phyloP scores from a whole-genome alignment of 2,329 filamentous ascomycete genomes.

The Tetracladium maxilliforme region DNA sequence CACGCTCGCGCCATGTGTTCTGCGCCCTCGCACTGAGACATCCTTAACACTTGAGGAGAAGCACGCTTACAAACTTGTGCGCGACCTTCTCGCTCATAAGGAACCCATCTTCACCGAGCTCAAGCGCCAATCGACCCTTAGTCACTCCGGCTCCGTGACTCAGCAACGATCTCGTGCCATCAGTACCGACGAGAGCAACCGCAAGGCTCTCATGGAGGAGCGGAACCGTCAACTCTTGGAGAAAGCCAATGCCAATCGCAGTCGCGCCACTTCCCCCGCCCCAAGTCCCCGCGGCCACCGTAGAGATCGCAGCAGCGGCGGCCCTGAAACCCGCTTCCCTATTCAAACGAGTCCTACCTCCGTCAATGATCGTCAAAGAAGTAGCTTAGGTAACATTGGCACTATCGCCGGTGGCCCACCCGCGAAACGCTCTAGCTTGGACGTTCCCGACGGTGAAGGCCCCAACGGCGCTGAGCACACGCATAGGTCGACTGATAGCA shows the following conservation, averaged over 20 bases:
- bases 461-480: no score
- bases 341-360: conserved; percentile 52
- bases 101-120: conserved; percentile 90
- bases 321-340: conserved; percentile 69
- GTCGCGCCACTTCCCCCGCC: conserved; percentile 61
- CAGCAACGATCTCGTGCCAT: conserved; percentile 65
- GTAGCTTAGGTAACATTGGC: conserved; percentile 31
- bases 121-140: conserved; percentile 70
- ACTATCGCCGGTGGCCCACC: conserved; percentile 30
- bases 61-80: conserved; percentile 78
- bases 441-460: conserved; percentile 62
- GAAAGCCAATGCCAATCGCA: conserved; percentile 25
- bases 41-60: conserved; percentile 92
- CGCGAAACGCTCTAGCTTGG: conserved; percentile 55
- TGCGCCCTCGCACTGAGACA: conserved; percentile 76
- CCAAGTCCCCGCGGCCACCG: conserved; percentile 49
- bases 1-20: conserved; percentile 66
- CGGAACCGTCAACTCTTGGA: conserved; percentile 67
- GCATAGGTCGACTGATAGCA: no score
- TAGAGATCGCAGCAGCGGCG: conserved; percentile 65
- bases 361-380: conserved; percentile 33
- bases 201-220: conserved; percentile 87
- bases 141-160: conserved; percentile 41
- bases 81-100: conserved; percentile 87
- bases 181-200: conserved; percentile 90